phyloP scores from a whole-genome alignment of 129 eudicot species.

The Flaveria linearis region DNA sequence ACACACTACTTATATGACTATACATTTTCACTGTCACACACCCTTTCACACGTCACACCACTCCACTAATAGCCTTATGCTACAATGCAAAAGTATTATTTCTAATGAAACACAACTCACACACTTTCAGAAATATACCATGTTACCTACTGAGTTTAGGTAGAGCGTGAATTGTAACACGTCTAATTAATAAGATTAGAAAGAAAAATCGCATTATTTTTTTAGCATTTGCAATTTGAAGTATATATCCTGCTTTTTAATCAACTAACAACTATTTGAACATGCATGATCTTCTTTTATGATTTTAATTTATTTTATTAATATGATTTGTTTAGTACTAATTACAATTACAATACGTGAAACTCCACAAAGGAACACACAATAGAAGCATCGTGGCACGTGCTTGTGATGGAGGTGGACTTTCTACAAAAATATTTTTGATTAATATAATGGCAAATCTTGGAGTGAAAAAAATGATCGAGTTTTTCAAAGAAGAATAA shows the following conservation, averaged over 20 bases:
- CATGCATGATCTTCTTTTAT: not conserved
- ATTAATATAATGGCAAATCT: not conserved
- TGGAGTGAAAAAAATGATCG: no score
- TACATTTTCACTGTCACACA: no score
- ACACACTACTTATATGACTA: no score
- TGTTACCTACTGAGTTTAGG: no score
- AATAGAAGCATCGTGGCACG: constrained; percentile 12
- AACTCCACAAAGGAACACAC: not conserved
- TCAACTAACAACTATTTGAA: not conserved
- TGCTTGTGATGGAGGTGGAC: not conserved
- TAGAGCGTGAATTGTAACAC: no score
- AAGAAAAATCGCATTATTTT: not conserved
- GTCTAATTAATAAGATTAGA: no score
- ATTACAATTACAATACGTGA: not conserved
- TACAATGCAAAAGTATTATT: no score
- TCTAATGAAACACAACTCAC: no score
- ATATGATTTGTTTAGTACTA: not conserved
- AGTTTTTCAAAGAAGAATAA: no score
- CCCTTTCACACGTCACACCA: no score
- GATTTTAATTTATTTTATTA: not conserved
- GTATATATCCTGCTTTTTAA: not conserved
- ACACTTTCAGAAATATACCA: no score
- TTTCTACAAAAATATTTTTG: not conserved
- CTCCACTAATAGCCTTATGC: no score
- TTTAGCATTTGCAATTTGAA: not conserved